A percentile compares a stretch with the other conserved stretches of the same genome.
Conservation (phyloP, 1,284 basidiomycete genomes). For the Takashimella koratensis region DNA sequence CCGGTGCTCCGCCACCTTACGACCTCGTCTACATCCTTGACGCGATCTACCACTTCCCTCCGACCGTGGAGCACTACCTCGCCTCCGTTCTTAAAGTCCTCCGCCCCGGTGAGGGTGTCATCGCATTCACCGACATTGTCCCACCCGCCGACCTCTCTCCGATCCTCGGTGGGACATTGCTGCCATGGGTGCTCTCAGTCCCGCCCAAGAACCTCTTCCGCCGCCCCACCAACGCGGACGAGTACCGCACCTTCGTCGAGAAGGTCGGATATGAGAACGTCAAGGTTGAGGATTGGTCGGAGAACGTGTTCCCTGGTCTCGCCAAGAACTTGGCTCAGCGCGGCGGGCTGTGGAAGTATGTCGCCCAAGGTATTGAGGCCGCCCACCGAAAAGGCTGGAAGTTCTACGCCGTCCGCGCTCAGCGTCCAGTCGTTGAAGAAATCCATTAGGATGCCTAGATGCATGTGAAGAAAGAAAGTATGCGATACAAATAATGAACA, state of each 20-base stretch:
- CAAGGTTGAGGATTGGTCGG: slow-evolving; percentile 59
- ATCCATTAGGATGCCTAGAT: neutral
- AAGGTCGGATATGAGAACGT: slow-evolving; percentile 59
- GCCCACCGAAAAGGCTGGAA: slow-evolving; percentile 51
- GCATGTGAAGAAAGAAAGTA: neutral
- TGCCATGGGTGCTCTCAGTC: slow-evolving; percentile 36
- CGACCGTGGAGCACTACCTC: slow-evolving; percentile 54
- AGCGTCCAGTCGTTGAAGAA: slow-evolving; percentile 5
- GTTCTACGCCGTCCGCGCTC: slow-evolving; percentile 58
- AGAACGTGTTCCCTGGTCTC: slow-evolving; percentile 62
- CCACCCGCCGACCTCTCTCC: slow-evolving; percentile 35
- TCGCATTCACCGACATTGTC: slow-evolving; percentile 64
- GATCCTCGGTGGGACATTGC: slow-evolving; percentile 19
- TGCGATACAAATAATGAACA: neutral
- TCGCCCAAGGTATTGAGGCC: slow-evolving; percentile 52
- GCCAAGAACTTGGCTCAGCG: slow-evolving; percentile 53
- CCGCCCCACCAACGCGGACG: slow-evolving; percentile 42
- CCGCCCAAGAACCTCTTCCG: slow-evolving; percentile 57
- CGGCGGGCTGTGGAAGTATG: slow-evolving; percentile 52
- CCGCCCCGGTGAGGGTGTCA: slow-evolving; percentile 52
- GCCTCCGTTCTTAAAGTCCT: slow-evolving; percentile 54
- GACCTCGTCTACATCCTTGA: slow-evolving; percentile 56
- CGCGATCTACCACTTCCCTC: slow-evolving; percentile 67
- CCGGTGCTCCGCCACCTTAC: slow-evolving; percentile 37
- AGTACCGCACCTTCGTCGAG: slow-evolving; percentile 54